A percentile compares a stretch with the other conserved stretches of the same genome.
Conservation (phyloP, 257 asterid species). For the Solanum pinnatisectum region DNA sequence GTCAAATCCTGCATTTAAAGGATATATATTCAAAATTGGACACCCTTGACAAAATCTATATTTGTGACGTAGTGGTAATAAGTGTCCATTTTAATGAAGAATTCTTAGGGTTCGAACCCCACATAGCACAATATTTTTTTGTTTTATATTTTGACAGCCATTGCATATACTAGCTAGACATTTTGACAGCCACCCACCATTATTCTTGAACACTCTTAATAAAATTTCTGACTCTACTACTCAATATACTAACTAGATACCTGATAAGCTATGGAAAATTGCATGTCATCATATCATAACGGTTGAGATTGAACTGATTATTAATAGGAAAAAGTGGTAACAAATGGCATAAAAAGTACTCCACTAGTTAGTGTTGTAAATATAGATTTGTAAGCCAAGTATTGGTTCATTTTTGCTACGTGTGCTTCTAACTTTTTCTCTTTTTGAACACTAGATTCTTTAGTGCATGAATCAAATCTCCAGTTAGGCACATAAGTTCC, state of each 20-base stretch:
- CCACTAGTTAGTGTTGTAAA: neutral
- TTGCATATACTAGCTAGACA: no score
- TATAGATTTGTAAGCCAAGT: neutral
- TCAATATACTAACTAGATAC: no score
- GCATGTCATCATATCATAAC: neutral
- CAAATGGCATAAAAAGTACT: neutral
- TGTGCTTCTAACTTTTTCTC: neutral
- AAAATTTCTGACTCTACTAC: no score
- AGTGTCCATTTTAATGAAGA: no score
- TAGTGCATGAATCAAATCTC: neutral
- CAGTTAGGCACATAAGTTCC: neutral
- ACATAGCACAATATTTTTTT: no score
- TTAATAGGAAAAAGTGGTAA: neutral
- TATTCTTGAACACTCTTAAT: no score
- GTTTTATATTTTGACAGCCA: no score
- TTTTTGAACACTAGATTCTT: neutral
- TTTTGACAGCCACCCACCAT: neutral
- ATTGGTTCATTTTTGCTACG: neutral
- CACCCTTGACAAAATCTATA: no score
- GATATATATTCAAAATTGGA: no score
- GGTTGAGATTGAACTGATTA: neutral
- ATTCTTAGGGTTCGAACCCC: rapidly evolving
- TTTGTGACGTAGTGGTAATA: neutral
- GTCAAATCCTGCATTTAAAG: no score
- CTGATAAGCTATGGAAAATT: neutral